Conservation (phyloP, 1,284 basidiomycete genomes). For the Earliella scabrosa region DNA sequence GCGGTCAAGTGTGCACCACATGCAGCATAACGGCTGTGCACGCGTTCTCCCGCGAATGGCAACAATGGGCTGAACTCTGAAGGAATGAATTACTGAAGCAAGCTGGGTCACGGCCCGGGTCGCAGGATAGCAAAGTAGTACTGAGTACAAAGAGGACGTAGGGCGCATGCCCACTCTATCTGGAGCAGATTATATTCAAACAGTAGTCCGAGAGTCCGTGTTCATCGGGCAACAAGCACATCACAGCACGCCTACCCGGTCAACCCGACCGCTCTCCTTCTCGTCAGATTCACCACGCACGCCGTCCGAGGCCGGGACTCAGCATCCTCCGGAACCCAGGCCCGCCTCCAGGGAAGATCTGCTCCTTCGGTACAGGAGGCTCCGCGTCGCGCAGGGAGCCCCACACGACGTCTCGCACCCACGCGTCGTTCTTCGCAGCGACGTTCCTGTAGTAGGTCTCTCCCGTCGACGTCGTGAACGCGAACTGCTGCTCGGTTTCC, state of each 20-base stretch:
- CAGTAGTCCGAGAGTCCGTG: neutral
- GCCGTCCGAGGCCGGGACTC: neutral
- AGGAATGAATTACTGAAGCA: neutral
- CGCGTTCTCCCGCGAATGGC: neutral
- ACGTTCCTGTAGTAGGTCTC: constrained; percentile 41
- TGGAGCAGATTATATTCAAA: neutral
- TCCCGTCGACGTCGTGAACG: constrained; percentile 36
- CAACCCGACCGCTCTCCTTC: neutral
- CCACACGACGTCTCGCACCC: constrained; percentile 42
- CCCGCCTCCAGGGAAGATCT: constrained; percentile 39
- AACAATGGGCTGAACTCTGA: neutral
- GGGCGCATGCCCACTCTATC: neutral
- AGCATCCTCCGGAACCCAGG: constrained; percentile 34
- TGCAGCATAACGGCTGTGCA: no score
- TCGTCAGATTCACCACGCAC: neutral
- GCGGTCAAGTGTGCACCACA: no score
- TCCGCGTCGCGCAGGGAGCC: constrained; percentile 37
- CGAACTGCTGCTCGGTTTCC: constrained; percentile 40
- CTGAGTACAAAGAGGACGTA: no score
- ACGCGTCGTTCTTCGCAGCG: constrained; percentile 43
- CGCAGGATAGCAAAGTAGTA: neutral
- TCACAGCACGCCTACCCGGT: neutral
- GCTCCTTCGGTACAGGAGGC: constrained; percentile 38
- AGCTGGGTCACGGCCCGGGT: no score
- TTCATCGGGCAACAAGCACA: neutral